Base-by-base conservation (phyloP, 225 moss, liverwort and hornwort species). In the Anthoceros angustus region DNA sequence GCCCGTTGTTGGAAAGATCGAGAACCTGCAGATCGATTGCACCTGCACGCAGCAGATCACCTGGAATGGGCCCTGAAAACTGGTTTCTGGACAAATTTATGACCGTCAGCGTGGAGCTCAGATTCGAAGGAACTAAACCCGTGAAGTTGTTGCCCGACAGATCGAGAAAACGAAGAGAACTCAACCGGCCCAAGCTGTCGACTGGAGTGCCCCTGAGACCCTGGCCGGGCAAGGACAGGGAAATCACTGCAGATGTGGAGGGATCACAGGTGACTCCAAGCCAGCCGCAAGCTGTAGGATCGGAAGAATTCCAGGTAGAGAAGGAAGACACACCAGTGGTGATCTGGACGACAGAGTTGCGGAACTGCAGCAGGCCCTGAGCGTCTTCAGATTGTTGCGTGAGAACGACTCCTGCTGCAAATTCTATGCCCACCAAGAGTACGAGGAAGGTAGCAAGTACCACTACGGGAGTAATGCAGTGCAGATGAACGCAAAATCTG, bases 11-110 rank as follows among this genome's bases (percentile, higher is more conserved):
- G 18, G 71, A 65, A 3, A 71, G 50, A 25, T 71, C 66, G 25
- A 71, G 49, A 20, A 42, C 24, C 20, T 24, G 65, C n/a, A 66
- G 40, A 5, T 61, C 61, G 23, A 66, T 45, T 8, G 8, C 12
- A 23, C 55, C 55, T 0, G 66, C 9, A 39, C 48, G 50, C 42
- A 62, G 41, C 39, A 71, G 16, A 26, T 66, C 42, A 7, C 1
- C 42, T 1, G 71, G 71, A 14, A 71, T 18, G 15, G 65, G 40
- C 16, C 71, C 71, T 10, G 71, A 26, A 25, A 71, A 66, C 12
- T 65, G 38, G 66, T 71, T 71, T 3, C 38, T 15, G 2, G 71
- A 71, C 48, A 71, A 7, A 26, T 66, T 66, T 39, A 65, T 24
- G 10, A 65, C 63, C 38, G 64, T 66, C 0, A 71, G 18, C 8